Percentiles rank a stretch among this genome's conserved stretches.
Conservation (phyloP, 2,329 filamentous ascomycete genomes). For the Mycocentrospora acerina region DNA sequence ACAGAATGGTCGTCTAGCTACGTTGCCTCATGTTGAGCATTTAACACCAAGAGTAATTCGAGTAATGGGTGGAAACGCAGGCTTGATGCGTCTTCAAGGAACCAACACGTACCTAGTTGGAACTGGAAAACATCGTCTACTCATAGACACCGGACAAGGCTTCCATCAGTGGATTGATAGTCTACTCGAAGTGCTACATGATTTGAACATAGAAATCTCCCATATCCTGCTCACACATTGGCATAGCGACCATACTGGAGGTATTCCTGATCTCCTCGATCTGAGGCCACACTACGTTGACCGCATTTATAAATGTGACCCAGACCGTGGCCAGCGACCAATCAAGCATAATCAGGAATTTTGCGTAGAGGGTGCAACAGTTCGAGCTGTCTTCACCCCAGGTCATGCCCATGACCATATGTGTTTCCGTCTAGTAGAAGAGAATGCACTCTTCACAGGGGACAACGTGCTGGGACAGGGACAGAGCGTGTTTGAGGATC, state of each 20-base stretch:
- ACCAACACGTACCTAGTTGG: constrained; percentile 1
- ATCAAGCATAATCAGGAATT: constrained; percentile 44
- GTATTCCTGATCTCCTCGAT: constrained; percentile 42
- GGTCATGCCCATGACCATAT: constrained; percentile 38
- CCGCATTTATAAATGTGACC: constrained; percentile 43
- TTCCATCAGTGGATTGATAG: constrained; percentile 13
- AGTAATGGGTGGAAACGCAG: constrained; percentile 2
- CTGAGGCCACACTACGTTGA: constrained; percentile 24
- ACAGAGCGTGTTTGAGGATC: no score
- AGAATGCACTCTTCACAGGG: constrained; percentile 41
- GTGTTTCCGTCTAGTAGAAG: constrained; percentile 38
- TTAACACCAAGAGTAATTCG: background rate
- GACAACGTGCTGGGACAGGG: constrained; percentile 21
- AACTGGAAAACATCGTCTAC: background rate
- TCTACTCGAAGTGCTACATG: constrained; percentile 31
- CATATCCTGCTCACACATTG: constrained; percentile 49
- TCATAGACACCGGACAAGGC: constrained; percentile 3
- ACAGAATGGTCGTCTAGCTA: no score
- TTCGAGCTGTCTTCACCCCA: constrained; percentile 26
- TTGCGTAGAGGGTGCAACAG: constrained; percentile 41
- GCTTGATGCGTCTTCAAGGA: constrained; percentile 2
- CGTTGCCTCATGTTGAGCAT: no score
- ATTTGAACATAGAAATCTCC: constrained; percentile 33
- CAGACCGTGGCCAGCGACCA: constrained; percentile 26
- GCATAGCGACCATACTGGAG: constrained; percentile 49